Base-by-base conservation (phyloP, 1,284 basidiomycete genomes). In the Leccinum pallidistipes region DNA sequence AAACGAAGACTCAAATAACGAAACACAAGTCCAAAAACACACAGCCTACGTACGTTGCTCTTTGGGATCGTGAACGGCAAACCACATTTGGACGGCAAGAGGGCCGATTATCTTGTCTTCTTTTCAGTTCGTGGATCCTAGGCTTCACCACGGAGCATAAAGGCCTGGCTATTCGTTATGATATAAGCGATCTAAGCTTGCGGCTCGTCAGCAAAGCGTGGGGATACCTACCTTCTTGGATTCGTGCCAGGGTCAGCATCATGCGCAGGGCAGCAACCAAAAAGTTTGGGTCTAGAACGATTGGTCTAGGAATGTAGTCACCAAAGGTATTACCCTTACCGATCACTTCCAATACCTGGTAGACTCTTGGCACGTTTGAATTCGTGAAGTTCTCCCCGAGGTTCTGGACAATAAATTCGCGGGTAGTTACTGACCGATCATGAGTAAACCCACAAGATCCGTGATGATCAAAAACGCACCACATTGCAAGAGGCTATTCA, bases 401-500 rank as follows among this genome's bases (percentile, higher is more conserved):
- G 14, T 63, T 62, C 14, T 43, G 16, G 3, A 68, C 11, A 16
- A 68, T 5, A 7, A 1, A 47, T 12, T 27, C 2, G 3, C 47
- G 63, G 2, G 61, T 68, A 3, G 63, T 56, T 45, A 61, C 69
- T 72, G 11, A 55, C 0, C 5, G n/a, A 10, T 14, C 5, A 31
- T 68, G 1, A 68, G 51, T 9, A 1, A 12, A 34, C 9, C 21
- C 27, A 29, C 27, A 6, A 40, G 8, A 45, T 31, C 6, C 40
- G 49, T 6, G 2, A 52, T 9, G 11, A 32, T 3, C 36, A 29
- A 0, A 11, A n/a, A 62, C 66, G 34, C 10, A 74, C 70, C 60
- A 11, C 60, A 71, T 12, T 64, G 57, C 57, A 71, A 31, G 3
- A 75, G n/a, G 49, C 60, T 66, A 3, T n/a, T 56, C 47, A 71